Evolutionary conservation across 2,329 filamentous ascomycete genomes (phyloP).

Genomic region (Apiospora malaysiana): DNA sequence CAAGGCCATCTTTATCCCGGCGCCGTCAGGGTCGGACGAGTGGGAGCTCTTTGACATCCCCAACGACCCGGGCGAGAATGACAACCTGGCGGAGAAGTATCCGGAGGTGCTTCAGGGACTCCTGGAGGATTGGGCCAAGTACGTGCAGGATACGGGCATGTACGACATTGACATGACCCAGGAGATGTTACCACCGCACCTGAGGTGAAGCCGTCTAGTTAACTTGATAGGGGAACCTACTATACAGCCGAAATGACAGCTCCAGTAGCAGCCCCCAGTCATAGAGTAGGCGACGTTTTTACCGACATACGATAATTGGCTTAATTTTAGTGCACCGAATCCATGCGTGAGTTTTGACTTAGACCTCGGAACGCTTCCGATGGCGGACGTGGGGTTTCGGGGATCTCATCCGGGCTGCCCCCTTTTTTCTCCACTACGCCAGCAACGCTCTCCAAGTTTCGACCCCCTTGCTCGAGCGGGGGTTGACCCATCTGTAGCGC

Average conservation of each 20-base stretch:
- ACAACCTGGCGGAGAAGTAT: slow-evolving; percentile 23
- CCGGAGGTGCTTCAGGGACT: slow-evolving; percentile 23
- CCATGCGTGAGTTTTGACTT: too few species aligned
- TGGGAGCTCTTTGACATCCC: slow-evolving; percentile 29
- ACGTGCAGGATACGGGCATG: slow-evolving; percentile 31
- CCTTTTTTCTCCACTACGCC: slow-evolving; percentile 3
- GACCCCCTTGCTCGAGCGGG: background rate
- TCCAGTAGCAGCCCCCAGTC: too few species aligned
- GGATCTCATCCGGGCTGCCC: background rate
- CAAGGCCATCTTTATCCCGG: slow-evolving; percentile 28
- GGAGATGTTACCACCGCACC: background rate
- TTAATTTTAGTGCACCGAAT: too few species aligned
- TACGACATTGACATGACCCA: background rate
- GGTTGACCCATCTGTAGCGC: background rate
- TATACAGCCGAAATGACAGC: too few species aligned
- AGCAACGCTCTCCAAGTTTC: background rate
- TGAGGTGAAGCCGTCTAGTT: background rate
- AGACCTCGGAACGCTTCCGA: background rate
- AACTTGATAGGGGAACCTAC: background rate
- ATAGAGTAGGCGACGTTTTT: too few species aligned
- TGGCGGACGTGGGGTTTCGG: background rate
- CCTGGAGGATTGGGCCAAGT: slow-evolving; percentile 25
- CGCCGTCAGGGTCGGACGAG: slow-evolving; percentile 26
- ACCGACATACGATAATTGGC: too few species aligned
- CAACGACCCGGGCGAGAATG: slow-evolving; percentile 27